phyloP scores from a whole-genome alignment of 352 stramenopile species.

The Phytopythium sindhum region DNA sequence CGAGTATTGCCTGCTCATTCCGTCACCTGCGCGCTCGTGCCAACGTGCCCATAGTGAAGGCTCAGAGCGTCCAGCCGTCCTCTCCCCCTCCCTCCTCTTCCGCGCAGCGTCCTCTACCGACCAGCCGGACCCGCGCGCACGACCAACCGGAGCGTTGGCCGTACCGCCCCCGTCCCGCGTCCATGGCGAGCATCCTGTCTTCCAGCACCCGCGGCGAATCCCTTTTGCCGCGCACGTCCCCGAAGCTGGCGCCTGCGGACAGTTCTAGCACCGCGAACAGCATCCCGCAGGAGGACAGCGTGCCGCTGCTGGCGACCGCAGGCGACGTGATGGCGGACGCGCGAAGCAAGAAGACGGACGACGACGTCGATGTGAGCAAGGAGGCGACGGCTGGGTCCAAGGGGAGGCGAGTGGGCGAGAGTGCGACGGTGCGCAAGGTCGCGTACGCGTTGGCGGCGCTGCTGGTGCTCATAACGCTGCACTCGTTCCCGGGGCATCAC shows the following conservation, averaged over 20 bases:
- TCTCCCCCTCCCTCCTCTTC: background rate
- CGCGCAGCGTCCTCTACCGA: background rate
- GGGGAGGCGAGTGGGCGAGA: conserved; percentile 17
- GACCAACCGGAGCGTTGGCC: background rate
- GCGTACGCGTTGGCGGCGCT: conserved; percentile 46
- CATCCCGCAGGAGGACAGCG: background rate
- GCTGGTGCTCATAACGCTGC: conserved; percentile 64
- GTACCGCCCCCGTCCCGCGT: background rate
- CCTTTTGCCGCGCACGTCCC: conserved; percentile 3
- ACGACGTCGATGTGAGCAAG: conserved; percentile 7
- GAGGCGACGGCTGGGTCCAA: conserved; percentile 6
- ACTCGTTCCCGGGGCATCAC: conserved; percentile 33
- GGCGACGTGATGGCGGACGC: background rate
- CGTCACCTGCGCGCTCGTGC: background rate
- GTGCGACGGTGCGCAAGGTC: conserved; percentile 18
- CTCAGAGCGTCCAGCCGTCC: background rate
- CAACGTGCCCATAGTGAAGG: background rate
- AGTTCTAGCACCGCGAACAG: too few relatives aligned
- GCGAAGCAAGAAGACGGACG: background rate
- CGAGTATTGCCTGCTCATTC: background rate
- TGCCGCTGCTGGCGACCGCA: background rate
- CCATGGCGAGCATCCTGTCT: background rate
- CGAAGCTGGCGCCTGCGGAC: background rate
- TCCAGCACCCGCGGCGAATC: background rate
- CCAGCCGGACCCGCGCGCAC: background rate